These are phyloP conservation scores for Chloranthus sessilifolius DNA, from an alignment of 164 flowering plant genomes.

Conservation along the genomic window DNA sequence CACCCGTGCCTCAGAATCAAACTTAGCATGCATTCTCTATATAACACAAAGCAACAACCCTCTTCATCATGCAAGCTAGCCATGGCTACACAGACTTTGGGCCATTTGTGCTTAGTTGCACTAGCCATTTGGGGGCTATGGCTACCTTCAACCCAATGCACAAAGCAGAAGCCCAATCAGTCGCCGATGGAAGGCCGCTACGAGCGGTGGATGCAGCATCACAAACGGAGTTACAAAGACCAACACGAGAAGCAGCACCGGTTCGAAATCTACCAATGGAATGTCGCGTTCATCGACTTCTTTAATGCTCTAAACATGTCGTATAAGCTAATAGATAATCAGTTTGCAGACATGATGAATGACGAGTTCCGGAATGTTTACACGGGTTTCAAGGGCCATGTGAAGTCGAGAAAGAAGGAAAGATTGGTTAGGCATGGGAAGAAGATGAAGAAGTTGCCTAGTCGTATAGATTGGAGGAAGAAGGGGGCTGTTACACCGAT, in stretches of 20 bases:
- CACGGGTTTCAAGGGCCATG: not conserved
- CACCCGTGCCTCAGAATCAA: too few relatives aligned
- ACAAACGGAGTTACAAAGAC: constrained; percentile 19
- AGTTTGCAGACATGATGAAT: constrained; percentile 20
- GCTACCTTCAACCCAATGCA: too few relatives aligned
- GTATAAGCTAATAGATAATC: constrained; percentile 34
- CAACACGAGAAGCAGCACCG: constrained; percentile 30
- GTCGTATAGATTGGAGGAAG: constrained; percentile 9
- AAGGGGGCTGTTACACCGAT: constrained; percentile 14
- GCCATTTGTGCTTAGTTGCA: too few relatives aligned
- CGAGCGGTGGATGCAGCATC: constrained; percentile 30
- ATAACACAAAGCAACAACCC: too few relatives aligned
- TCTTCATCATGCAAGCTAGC: too few relatives aligned
- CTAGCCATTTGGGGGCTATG: too few relatives aligned
- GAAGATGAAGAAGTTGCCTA: not conserved
- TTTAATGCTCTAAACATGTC: constrained; percentile 40
- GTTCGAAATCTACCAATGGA: constrained; percentile 46
- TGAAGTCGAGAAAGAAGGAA: not conserved
- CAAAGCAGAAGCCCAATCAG: too few relatives aligned
- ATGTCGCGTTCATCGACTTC: constrained; percentile 37
- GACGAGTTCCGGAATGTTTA: constrained; percentile 14
- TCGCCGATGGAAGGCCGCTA: too few relatives aligned
- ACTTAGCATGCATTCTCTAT: too few relatives aligned
- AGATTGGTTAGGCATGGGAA: not conserved
- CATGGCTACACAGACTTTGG: too few relatives aligned